A percentile compares a stretch with the other conserved stretches of the same genome.
Evolutionary conservation across 352 stramenopile species (phyloP).

Genomic region (Pythium oligandrum): DNA sequence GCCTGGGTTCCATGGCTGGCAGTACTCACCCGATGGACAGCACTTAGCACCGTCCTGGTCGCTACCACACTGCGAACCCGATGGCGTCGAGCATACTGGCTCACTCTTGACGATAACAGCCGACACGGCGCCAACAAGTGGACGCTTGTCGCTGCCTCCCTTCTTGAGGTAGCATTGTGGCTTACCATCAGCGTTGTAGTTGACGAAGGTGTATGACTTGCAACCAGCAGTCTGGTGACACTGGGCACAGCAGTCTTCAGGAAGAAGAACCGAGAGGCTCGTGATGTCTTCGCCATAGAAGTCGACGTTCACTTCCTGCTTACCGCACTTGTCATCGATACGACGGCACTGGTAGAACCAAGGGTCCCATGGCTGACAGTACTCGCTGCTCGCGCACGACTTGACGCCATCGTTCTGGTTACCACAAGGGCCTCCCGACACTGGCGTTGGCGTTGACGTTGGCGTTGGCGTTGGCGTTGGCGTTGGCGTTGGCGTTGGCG

Average conservation of each 20-base stretch:
- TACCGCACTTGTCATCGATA: constrained; percentile 22
- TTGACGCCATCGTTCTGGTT: neutral
- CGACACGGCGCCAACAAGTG: constrained; percentile 39
- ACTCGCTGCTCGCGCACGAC: constrained; percentile 26
- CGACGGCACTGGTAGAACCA: constrained; percentile 54
- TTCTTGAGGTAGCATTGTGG: constrained; percentile 51
- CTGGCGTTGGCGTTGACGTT: neutral
- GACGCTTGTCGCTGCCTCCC: constrained; percentile 5
- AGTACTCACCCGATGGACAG: constrained; percentile 35
- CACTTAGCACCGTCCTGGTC: constrained; percentile 19
- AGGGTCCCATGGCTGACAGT: constrained; percentile 55
- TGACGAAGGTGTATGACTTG: constrained; percentile 51
- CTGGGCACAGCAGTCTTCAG: constrained; percentile 32
- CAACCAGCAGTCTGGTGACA: constrained; percentile 40
- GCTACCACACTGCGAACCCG: constrained; percentile 11
- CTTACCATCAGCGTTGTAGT: constrained; percentile 33
- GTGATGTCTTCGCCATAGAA: constrained; percentile 42
- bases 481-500: constrained; percentile 1
- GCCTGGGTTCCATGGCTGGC: constrained; percentile 29
- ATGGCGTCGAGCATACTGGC: constrained; percentile 2
- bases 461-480: constrained; percentile 1
- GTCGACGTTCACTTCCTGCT: constrained; percentile 37
- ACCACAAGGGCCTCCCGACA: constrained; percentile 4
- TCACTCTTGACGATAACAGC: constrained; percentile 4
- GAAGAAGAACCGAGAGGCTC: constrained; percentile 30